Base-by-base conservation (phyloP, 129 eudicot species). In the Chrysanthemum lavandulifolium region DNA sequence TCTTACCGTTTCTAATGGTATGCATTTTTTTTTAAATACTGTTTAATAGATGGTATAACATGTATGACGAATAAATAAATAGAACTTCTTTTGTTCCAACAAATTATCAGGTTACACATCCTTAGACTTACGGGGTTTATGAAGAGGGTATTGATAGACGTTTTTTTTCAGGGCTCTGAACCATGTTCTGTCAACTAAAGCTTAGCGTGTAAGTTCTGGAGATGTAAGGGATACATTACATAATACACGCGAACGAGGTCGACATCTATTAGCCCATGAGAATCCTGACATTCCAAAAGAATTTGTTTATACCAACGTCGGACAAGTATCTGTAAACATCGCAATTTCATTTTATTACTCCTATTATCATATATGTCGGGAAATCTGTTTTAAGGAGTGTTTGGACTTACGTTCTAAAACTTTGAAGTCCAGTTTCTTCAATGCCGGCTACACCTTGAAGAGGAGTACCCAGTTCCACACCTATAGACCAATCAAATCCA, bases 201-300 rank as follows among this genome's bases (percentile, higher is more conserved):
- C 99, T 48, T 94, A 94, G 47, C 96, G 99, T 72, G 99, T 94
- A 19, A 83, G 90, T 66, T 91, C 90, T 69, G 97, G 97, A 76
- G 97, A 94, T 29, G 99, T 90, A 76, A 88, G 99, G 69, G 99
- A 94, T 73, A 88, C 80, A 73, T 71, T 90, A 71, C 90, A 94
- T 74, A 73, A 84, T 63, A 90, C 99, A 10, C 99, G 97, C 71
- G 99, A 90, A 73, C 93, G 99, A 69, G 77, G 97, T 65, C 97
- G 99, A 33, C 93, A 90, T 54, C 27, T 94, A 21, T 83, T 94
- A 74, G 82, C 97, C 43, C 89, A 94, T 54, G 97, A 84, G n/a
- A 68, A 23, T 10, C 90, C 99, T 5, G 99, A 94, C 43, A 86
- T 94, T 58, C 99, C 99, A 1, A 96, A 86, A 82, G 96, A 94